These are phyloP conservation scores for Globisporangium solare DNA, from an alignment of 352 stramenopile genomes.

Conservation along the genomic window DNA sequence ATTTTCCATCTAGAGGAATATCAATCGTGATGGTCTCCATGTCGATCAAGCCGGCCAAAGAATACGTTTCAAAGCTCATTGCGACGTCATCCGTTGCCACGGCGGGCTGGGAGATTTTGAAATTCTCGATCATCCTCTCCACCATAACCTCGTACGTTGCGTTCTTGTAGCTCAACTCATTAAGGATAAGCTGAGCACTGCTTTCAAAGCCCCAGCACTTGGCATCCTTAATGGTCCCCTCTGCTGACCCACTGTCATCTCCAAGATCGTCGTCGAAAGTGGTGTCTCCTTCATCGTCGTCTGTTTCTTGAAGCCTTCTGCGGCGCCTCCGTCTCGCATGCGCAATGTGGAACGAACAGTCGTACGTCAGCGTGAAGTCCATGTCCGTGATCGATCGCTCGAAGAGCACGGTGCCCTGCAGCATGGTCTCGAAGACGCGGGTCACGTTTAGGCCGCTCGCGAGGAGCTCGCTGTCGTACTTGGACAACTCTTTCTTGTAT, in stretches of 20 bases:
- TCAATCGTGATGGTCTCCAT: conserved; percentile 17
- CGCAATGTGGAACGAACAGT: background rate
- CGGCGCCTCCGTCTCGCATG: background rate
- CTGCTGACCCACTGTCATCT: background rate
- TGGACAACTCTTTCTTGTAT: conserved; percentile 9
- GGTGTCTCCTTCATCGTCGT: background rate
- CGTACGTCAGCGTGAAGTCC: conserved; percentile 6
- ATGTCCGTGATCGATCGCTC: conserved; percentile 14
- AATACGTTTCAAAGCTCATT: conserved; percentile 12
- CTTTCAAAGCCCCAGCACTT: conserved; percentile 6
- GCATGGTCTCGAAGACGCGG: conserved; percentile 13
- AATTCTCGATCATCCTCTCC: conserved; percentile 2
- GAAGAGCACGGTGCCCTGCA: conserved; percentile 14
- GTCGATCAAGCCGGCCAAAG: conserved; percentile 11
- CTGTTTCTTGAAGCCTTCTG: background rate
- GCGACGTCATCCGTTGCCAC: conserved; percentile 2
- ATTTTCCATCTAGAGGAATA: conserved; percentile 12
- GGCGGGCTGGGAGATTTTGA: background rate
- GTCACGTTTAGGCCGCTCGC: conserved; percentile 10
- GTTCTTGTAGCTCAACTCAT: background rate
- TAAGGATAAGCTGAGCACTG: conserved; percentile 1
- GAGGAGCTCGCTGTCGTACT: background rate
- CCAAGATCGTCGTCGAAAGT: background rate
- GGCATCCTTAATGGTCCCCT: background rate
- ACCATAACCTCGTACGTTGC: conserved; percentile 14